A percentile compares a stretch with the other conserved stretches of the same genome.
Conservation (phyloP, 768 basidiomycete genomes). For the Lactarius quietus region DNA sequence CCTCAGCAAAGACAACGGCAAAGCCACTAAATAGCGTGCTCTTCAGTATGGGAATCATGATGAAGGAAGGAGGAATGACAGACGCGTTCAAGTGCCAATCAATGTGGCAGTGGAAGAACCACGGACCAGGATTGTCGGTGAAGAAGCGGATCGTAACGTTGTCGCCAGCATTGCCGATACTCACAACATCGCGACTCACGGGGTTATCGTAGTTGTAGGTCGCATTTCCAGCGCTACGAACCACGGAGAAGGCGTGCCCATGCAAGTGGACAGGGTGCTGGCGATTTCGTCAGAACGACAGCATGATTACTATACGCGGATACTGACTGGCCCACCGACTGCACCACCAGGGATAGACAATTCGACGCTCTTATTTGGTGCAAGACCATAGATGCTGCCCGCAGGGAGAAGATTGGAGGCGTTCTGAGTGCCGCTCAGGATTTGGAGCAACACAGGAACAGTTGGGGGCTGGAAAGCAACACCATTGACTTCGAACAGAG, state of each 20-base stretch:
- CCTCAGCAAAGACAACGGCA: not conserved
- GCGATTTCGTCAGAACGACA: not conserved
- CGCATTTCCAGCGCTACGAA: not conserved
- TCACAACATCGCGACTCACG: not conserved
- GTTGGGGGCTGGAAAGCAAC: not conserved
- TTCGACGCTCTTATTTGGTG: not conserved
- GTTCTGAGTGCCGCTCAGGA: not conserved
- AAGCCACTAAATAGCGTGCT: not conserved
- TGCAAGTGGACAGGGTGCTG: not conserved
- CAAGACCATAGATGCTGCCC: not conserved
- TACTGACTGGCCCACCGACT: not conserved
- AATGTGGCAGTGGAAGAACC: not conserved
- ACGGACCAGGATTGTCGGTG: not conserved
- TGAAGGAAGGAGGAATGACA: not conserved
- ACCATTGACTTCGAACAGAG: not conserved
- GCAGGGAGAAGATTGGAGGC: not conserved
- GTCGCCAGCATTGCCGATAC: not conserved
- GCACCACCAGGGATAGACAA: not conserved
- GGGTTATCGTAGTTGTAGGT: not conserved
- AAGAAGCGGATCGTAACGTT: not conserved
- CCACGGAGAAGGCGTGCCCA: not conserved
- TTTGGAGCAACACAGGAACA: not conserved
- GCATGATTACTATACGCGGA: not conserved
- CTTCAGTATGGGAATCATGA: not conserved
- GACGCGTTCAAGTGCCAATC: not conserved